Conservation (phyloP, 2,329 filamentous ascomycete genomes). For the Phaeosphaeria sp. region DNA sequence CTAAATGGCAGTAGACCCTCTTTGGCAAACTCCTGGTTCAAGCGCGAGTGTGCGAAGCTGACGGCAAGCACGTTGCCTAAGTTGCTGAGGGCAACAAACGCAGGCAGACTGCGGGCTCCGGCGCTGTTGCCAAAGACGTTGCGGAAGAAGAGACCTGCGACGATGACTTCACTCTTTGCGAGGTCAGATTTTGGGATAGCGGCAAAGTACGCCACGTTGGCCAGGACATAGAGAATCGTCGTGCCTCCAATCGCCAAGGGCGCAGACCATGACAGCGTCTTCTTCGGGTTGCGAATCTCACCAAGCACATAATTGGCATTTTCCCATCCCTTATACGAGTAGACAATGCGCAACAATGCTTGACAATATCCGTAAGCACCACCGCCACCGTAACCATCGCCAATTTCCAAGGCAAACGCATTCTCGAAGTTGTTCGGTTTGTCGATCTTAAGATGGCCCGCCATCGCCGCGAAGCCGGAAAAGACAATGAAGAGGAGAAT, state of each 20-base stretch:
- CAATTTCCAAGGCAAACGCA: conserved; percentile 57
- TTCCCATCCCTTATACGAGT: conserved; percentile 70
- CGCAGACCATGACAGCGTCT: conserved; percentile 62
- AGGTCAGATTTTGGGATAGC: conserved; percentile 66
- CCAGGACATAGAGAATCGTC: conserved; percentile 67
- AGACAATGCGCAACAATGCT: conserved; percentile 64
- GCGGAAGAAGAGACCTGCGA: conserved; percentile 66
- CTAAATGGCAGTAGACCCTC: conserved; percentile 72
- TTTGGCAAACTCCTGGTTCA: conserved; percentile 72
- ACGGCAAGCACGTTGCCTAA: conserved; percentile 68
- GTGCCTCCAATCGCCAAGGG: conserved; percentile 65
- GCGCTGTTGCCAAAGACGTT: conserved; percentile 67
- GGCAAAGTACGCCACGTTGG: conserved; percentile 71
- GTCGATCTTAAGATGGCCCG: conserved; percentile 43
- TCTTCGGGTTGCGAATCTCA: conserved; percentile 63
- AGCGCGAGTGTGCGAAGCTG: conserved; percentile 64
- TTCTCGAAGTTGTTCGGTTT: conserved; percentile 65
- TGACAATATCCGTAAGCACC: conserved; percentile 58
- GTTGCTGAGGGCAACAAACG: conserved; percentile 67
- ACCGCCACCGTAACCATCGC: conserved; percentile 43
- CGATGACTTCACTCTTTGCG: conserved; percentile 64
- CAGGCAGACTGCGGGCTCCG: conserved; percentile 50
- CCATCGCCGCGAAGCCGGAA: conserved; percentile 54
- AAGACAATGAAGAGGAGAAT: conserved; percentile 68
- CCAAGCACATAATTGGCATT: conserved; percentile 65